Percentiles rank a stretch among this genome's conserved stretches.
These are phyloP conservation scores for Blastocystis sp. DNA, from an alignment of 352 stramenopile genomes.

Conservation along the genomic window DNA sequence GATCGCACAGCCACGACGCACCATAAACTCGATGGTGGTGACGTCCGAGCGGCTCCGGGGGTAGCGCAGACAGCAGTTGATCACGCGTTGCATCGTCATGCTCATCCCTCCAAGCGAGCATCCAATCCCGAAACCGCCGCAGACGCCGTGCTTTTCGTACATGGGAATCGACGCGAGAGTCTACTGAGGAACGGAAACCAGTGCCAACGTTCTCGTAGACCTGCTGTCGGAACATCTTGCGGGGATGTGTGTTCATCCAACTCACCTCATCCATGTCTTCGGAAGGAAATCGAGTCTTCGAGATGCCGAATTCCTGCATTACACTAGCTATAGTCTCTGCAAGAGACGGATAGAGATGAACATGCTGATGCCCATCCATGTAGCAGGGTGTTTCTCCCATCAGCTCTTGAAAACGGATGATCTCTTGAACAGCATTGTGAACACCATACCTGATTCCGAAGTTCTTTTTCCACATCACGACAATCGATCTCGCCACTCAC, in stretches of 20 bases:
- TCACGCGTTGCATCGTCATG: constrained; percentile 41
- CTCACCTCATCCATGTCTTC: constrained; percentile 57
- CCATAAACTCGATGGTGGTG: constrained; percentile 45
- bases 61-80: constrained; percentile 51
- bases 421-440: constrained; percentile 2
- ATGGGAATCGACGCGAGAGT: constrained; percentile 16
- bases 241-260: constrained; percentile 54
- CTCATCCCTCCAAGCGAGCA: constrained; percentile 15
- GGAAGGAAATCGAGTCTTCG: constrained; percentile 49
- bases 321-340: constrained; percentile 24
- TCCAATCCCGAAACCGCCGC: constrained; percentile 17
- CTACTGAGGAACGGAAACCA: neutral
- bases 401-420: constrained; percentile 13
- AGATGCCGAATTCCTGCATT: constrained; percentile 21
- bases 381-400: neutral
- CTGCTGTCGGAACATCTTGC: constrained; percentile 14
- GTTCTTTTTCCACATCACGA: constrained; percentile 32
- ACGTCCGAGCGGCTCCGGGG: neutral
- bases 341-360: constrained; percentile 40
- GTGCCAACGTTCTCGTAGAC: constrained; percentile 2
- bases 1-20: neutral
- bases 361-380: constrained; percentile 59
- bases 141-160: constrained; percentile 35
- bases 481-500: neutral
- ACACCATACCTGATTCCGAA: constrained; percentile 4